Conservation (phyloP, 305 asterid genomes). For the Fraxinus baroniana region DNA sequence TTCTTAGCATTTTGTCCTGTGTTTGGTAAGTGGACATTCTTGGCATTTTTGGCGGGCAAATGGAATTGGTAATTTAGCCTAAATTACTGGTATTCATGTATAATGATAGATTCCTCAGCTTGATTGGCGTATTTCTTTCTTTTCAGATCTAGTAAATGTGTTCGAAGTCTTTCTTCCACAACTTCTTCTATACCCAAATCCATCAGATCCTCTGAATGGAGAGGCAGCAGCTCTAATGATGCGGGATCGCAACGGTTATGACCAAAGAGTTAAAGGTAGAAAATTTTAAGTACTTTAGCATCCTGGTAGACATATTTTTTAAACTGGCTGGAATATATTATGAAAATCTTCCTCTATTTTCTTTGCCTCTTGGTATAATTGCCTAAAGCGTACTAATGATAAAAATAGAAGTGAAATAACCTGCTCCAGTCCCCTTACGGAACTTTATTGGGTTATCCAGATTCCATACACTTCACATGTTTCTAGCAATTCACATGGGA, state of each 20-base stretch:
- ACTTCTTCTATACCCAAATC: slow-evolving; percentile 83
- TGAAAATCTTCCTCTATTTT: neutral
- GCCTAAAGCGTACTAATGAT: neutral
- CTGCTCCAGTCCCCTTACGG: too few relatives aligned
- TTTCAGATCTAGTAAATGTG: slow-evolving; percentile 74
- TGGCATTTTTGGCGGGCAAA: too few relatives aligned
- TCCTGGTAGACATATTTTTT: neutral
- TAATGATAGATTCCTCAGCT: neutral
- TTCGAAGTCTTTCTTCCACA: slow-evolving; percentile 91
- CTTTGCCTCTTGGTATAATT: neutral
- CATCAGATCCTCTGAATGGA: slow-evolving; percentile 79
- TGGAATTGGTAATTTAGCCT: slow-evolving; percentile 29
- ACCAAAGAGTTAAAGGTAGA: slow-evolving; percentile 74
- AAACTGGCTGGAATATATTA: neutral
- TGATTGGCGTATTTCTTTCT: slow-evolving; percentile 15
- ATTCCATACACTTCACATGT: too few relatives aligned
- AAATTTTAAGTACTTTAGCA: slow-evolving; percentile 8
- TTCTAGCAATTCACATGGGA: too few relatives aligned
- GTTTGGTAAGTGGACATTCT: slow-evolving; percentile 57
- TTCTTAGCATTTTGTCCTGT: slow-evolving; percentile 28
- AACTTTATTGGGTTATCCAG: too few relatives aligned
- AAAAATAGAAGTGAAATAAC: neutral
- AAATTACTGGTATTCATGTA: neutral
- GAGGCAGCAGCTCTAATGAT: slow-evolving; percentile 91
- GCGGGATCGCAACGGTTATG: slow-evolving; percentile 69